Percentiles rank a stretch among this genome's conserved stretches.
phyloP scores from a whole-genome alignment of 2,329 filamentous ascomycete species.

The Alternaria tenuissima region DNA sequence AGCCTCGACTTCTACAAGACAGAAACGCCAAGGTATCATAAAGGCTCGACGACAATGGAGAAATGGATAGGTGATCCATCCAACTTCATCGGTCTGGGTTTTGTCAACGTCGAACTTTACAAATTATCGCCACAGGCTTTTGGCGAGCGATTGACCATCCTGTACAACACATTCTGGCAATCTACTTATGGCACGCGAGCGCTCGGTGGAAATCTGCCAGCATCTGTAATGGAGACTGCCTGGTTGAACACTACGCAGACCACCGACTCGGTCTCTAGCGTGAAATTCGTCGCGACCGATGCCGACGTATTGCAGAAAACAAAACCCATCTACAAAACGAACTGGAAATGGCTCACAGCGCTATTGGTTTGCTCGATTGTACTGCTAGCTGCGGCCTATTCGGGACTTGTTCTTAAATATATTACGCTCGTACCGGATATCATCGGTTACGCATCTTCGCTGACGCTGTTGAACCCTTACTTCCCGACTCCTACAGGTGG shows the following conservation, averaged over 20 bases:
- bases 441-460: conserved; percentile 34
- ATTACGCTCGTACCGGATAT: conserved; percentile 37
- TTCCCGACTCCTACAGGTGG: conserved; percentile 10
- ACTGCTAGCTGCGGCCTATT: conserved; percentile 35
- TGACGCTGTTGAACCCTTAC: conserved; percentile 14
- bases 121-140: conserved; percentile 27
- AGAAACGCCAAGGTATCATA: conserved; percentile 1
- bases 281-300: conserved; percentile 29
- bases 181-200: conserved; percentile 36
- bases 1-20: conserved; percentile 30
- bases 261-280: background rate
- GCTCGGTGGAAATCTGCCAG: conserved; percentile 31
- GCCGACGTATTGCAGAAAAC: conserved; percentile 12
- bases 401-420: conserved; percentile 39
- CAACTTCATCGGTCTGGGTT: conserved; percentile 31
- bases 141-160: conserved; percentile 31
- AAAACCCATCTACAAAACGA: conserved; percentile 25
- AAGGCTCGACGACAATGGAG: conserved; percentile 35
- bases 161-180: conserved; percentile 42
- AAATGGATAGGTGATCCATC: conserved; percentile 17
- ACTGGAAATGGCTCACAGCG: conserved; percentile 38
- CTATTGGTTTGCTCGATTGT: conserved; percentile 35
- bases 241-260: conserved; percentile 3
- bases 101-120: conserved; percentile 28
- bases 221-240: conserved; percentile 25